Base-by-base conservation (phyloP, 78 protist species). In the Paulinella micropora region DNA sequence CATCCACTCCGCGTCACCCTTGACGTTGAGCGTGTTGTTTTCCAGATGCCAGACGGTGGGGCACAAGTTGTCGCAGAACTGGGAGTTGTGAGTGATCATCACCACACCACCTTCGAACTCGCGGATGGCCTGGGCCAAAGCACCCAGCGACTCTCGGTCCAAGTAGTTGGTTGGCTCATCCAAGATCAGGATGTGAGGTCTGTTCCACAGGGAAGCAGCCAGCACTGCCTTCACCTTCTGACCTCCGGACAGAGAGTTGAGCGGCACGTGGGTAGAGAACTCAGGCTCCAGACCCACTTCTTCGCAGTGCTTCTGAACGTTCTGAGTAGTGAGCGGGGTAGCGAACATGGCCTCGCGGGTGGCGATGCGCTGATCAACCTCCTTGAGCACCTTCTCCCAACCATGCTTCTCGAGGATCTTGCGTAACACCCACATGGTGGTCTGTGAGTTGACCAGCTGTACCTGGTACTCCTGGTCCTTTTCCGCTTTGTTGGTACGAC, bases 261-360 rank as follows among this genome's bases (percentile, higher is more conserved):
- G 77, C 69, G 87, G 92, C 39, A 79, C 15, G 89, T 91, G 90
- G 28, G 90, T 86, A 34, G 86, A 90, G 86, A 81, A 87, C 90
- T 91, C 90, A 23, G 64, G 39, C 90, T 91, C 93, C 36, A 91
- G 88, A 37, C 90, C 90, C 39, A 87, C 3, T 88, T 88, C 89
- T 51, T 2, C 89, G 26, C 87, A 83, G 69, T 87, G 90, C 93
- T 91, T 87, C 92, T 93, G 92, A 82, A 93, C 93, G 88, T 87
- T 89, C 39, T 64, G 38, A 86, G 38, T 37, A 23, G 93, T 88
- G 34, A 93, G 90, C 39, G 93, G 90, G 32, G 92, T 90, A 9
- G 28, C 32, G 89, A 67, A 90, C 81, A 79, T 40, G 29, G 88
- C 87, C 34, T 26, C 90, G 34, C 89, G 39, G 34, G 64, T 36